Evolutionary conservation across 2,329 filamentous ascomycete species (phyloP).

Genomic region (Penicillium sp.): DNA sequence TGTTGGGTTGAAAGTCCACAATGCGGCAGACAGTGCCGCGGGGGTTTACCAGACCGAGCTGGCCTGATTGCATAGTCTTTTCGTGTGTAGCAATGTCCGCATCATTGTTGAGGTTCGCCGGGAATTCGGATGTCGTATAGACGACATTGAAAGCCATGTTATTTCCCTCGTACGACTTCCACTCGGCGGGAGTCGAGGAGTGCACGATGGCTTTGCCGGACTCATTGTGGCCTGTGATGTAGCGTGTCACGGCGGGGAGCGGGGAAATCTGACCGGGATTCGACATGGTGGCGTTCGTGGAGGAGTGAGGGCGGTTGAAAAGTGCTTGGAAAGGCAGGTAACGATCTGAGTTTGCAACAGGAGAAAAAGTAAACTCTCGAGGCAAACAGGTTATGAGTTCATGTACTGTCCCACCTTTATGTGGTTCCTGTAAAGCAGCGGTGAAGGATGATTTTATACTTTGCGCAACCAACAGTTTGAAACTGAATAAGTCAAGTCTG

Average conservation of each 20-base stretch:
- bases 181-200: constrained; percentile 26
- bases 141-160: constrained; percentile 38
- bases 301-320: no score
- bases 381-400: no score
- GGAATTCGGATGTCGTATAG: constrained; percentile 39
- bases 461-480: no score
- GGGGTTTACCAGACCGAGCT: constrained; percentile 35
- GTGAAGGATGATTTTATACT: no score
- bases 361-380: no score
- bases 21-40: constrained; percentile 43
- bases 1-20: constrained; percentile 46
- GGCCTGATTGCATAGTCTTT: constrained; percentile 18
- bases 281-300: constrained; percentile 11
- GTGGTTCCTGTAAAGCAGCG: no score
- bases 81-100: constrained; percentile 34
- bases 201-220: constrained; percentile 36
- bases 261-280: constrained; percentile 24
- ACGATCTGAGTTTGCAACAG: no score
- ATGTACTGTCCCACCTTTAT: no score
- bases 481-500: no score
- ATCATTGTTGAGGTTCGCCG: constrained; percentile 32
- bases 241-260: constrained; percentile 26
- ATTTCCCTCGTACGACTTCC: constrained; percentile 25
- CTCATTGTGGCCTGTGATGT: constrained; percentile 38
- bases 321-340: no score